Conservation (phyloP, 495 filamentous ascomycete genomes). For the Talaromyces adpressus region DNA sequence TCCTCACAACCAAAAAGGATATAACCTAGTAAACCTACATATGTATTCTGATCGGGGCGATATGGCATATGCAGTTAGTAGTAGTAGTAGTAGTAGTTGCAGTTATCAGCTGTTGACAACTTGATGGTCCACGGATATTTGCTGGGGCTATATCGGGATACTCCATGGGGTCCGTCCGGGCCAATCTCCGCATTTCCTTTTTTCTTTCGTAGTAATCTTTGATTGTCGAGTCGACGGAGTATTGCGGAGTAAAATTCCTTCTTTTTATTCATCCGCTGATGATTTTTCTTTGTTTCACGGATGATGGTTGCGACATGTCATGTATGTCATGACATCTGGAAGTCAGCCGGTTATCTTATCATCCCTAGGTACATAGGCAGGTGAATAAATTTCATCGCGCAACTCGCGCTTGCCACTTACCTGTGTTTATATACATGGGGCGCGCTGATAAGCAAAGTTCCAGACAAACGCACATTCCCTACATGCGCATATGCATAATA, state of each 20-base stretch:
- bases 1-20: not conserved
- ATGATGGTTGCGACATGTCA: not conserved
- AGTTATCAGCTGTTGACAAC: not conserved
- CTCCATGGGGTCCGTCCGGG: not conserved
- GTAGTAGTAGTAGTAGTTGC: too few species aligned
- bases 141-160: not conserved
- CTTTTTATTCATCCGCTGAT: not conserved
- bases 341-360: not conserved
- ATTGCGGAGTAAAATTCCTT: not conserved
- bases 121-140: not conserved
- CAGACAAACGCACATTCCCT: not conserved
- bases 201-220: not conserved
- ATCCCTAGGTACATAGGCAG: not conserved
- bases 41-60: not conserved
- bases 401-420: not conserved
- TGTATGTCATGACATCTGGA: not conserved
- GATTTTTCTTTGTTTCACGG: not conserved
- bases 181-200: not conserved
- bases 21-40: too few species aligned
- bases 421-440: not conserved
- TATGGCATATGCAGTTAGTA: not conserved
- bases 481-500: conserved; percentile 1
- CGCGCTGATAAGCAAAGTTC: not conserved
- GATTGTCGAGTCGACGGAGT: not conserved
- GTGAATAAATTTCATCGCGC: not conserved